Evolutionary conservation across 257 asterid genomes (phyloP).

Genomic region (Solanum paucissectum): DNA sequence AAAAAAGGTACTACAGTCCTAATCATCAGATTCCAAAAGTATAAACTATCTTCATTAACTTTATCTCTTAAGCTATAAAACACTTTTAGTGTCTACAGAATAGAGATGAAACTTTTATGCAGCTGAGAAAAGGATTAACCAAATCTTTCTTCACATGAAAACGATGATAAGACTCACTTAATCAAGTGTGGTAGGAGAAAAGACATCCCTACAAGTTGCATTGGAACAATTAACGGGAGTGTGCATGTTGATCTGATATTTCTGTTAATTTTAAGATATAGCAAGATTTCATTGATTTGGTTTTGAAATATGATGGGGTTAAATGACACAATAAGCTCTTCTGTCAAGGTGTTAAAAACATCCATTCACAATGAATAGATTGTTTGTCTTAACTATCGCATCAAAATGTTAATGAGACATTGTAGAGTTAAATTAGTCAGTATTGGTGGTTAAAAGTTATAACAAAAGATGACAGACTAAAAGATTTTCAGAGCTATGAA

Average conservation of each 20-base stretch:
- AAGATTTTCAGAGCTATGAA: background rate
- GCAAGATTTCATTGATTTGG: background rate
- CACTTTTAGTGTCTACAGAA: background rate
- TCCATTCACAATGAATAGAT: background rate
- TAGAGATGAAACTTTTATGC: background rate
- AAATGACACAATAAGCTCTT: background rate
- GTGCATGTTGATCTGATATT: background rate
- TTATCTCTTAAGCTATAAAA: background rate
- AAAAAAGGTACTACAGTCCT: background rate
- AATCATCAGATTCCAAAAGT: background rate
- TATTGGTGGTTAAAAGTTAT: background rate
- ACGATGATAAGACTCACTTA: background rate
- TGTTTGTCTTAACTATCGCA: background rate
- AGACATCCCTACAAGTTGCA: background rate
- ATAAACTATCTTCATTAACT: background rate
- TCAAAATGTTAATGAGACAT: background rate
- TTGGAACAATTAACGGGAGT: background rate
- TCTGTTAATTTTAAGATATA: background rate
- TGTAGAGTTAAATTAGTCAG: background rate
- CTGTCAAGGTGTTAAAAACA: background rate
- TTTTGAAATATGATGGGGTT: background rate
- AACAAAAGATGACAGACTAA: background rate
- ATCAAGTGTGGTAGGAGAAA: background rate
- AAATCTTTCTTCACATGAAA: background rate
- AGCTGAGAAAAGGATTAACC: background rate